Evolutionary conservation across 192 early-diverging fungal species (phyloP).

Genomic region (Nowakowskiella sp.): DNA sequence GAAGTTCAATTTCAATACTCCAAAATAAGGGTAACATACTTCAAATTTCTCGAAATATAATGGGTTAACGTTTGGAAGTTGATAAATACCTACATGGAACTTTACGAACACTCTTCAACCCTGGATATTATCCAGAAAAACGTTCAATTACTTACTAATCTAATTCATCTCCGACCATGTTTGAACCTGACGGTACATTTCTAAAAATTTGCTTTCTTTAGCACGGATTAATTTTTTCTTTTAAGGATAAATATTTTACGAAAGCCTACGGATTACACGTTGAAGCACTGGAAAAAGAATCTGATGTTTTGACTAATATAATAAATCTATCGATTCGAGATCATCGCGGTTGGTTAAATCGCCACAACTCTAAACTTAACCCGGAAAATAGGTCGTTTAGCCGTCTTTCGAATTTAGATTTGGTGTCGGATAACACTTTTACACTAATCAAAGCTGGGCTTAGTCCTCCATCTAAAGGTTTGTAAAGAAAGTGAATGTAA

Average conservation of each 20-base stretch:
- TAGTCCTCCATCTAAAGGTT: too few species aligned
- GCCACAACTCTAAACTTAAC: conserved; percentile 8
- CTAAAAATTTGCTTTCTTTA: not conserved
- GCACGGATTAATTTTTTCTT: not conserved
- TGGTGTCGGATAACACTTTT: too few species aligned
- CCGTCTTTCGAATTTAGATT: too few species aligned
- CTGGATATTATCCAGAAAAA: conserved; percentile 17
- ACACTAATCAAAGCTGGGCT: too few species aligned
- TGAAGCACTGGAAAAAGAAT: conserved; percentile 23
- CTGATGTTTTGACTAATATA: too few species aligned
- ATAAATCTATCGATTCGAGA: conserved; percentile 3
- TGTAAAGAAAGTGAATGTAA: too few species aligned
- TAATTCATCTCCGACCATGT: conserved; percentile 27
- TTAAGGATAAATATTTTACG: conserved; percentile 34
- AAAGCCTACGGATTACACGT: conserved; percentile 23
- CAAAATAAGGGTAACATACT: conserved; percentile 35
- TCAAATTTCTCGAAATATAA: not conserved
- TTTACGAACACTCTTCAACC: conserved; percentile 34
- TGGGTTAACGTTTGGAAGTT: conserved; percentile 12
- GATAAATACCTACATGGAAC: conserved; percentile 41
- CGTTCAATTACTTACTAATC: conserved; percentile 33
- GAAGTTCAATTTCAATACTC: conserved; percentile 45
- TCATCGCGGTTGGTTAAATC: conserved; percentile 27
- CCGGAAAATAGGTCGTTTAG: too few species aligned
- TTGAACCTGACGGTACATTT: conserved; percentile 31